Conservation (phyloP, 768 basidiomycete species). For the Lactarius quietus region DNA sequence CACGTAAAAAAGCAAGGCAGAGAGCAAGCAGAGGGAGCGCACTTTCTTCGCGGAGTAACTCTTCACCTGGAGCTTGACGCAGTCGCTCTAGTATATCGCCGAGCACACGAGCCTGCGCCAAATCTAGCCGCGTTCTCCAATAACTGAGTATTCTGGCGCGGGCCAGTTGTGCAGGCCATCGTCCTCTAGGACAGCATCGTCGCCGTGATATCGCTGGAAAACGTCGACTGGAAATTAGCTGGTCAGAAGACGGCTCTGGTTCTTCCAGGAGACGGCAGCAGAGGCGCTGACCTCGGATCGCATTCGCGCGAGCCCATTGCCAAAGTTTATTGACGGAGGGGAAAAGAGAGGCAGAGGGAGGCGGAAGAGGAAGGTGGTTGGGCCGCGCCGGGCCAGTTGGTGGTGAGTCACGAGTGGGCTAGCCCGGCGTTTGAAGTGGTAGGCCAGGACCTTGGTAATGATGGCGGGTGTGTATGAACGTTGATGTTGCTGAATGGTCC, state of each 20-base stretch:
- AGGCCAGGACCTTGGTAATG: conserved; percentile 79
- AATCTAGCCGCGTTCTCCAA: conserved; percentile 77
- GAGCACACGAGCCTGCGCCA: conserved; percentile 67
- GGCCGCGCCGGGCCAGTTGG: conserved; percentile 69
- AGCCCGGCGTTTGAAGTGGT: conserved; percentile 80
- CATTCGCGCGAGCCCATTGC: conserved; percentile 61
- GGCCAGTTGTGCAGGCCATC: conserved; percentile 30
- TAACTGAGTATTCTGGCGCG: conserved; percentile 55
- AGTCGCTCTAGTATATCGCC: conserved; percentile 61
- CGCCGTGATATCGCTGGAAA: no score
- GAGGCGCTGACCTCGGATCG: conserved; percentile 77
- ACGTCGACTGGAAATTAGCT: no score
- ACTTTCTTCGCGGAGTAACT: conserved; percentile 81
- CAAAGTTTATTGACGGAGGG: conserved; percentile 70
- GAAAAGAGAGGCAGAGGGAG: conserved; percentile 64
- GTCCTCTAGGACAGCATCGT: no score
- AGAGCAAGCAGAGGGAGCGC: conserved; percentile 8
- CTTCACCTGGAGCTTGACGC: conserved; percentile 74
- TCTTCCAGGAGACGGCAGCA: conserved; percentile 76
- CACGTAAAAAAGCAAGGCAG: neutral
- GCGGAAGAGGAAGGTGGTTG: conserved; percentile 77
- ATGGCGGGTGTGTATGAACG: conserved; percentile 65
- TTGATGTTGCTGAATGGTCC: conserved; percentile 77
- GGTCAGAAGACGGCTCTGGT: conserved; percentile 63
- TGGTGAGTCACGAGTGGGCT: conserved; percentile 61